Conservation (phyloP, 2,329 filamentous ascomycete genomes). For the Claviceps sp. region DNA sequence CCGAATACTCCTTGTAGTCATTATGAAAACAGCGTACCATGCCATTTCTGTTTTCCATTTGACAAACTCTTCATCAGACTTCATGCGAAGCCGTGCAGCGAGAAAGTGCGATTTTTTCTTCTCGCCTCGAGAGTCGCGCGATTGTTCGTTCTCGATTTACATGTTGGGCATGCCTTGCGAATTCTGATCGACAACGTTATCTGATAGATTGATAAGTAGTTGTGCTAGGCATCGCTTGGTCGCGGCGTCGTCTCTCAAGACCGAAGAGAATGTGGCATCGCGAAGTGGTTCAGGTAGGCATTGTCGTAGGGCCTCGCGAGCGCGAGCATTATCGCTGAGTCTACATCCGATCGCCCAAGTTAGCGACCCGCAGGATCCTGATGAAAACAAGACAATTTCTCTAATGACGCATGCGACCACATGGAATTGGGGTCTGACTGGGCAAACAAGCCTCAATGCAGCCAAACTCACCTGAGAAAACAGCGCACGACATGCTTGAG, state of each 20-base stretch:
- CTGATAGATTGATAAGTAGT: conserved; percentile 88
- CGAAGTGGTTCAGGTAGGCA: conserved; percentile 97
- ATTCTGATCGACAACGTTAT: conserved; percentile 54
- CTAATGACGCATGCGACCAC: too few species aligned
- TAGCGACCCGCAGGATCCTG: conserved; percentile 4
- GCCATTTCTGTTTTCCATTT: not conserved
- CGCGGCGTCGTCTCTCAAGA: conserved; percentile 89
- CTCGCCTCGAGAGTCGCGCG: not conserved
- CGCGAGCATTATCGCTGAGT: conserved; percentile 89
- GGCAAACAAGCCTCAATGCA: not conserved
- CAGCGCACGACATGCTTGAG: conserved; percentile 97
- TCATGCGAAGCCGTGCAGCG: conserved; percentile 5
- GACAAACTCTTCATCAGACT: not conserved
- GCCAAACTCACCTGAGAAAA: conserved; percentile 67
- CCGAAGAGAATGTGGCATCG: conserved; percentile 92
- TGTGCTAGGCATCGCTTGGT: conserved; percentile 97
- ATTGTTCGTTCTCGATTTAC: conserved; percentile 12
- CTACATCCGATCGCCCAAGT: conserved; percentile 30
- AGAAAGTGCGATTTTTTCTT: not conserved
- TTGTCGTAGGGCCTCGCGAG: conserved; percentile 85
- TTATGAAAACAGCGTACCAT: conserved; percentile 1
- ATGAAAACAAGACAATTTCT: not conserved
- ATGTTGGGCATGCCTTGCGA: conserved; percentile 22
- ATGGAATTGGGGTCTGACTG: too few species aligned
- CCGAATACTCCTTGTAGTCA: not conserved